A percentile compares a stretch with the other conserved stretches of the same genome.
phyloP scores from a whole-genome alignment of 2,329 filamentous ascomycete genomes.

The Thielaviopsis euricoi region DNA sequence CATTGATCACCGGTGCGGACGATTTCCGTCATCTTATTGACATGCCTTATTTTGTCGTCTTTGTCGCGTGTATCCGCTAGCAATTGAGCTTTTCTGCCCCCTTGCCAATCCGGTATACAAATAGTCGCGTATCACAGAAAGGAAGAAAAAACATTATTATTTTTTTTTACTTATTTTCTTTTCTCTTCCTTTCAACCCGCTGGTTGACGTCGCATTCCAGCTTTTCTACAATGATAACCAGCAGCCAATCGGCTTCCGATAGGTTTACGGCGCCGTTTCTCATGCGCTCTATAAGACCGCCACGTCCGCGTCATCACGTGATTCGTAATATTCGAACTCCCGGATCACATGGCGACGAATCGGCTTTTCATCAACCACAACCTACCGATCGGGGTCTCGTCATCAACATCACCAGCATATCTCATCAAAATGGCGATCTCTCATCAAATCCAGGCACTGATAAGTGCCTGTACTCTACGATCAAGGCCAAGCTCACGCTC shows the following conservation, averaged over 20 bases:
- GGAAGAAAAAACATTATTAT: no score
- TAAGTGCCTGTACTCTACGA: background rate
- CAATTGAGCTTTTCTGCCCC: background rate
- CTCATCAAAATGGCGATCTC: background rate
- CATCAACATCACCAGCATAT: background rate
- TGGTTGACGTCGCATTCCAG: background rate
- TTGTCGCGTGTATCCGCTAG: background rate
- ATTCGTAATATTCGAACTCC: background rate
- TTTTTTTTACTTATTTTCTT: no score
- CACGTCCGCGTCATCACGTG: background rate
- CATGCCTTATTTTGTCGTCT: background rate
- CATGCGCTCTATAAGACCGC: background rate
- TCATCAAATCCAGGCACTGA: background rate
- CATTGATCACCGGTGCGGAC: background rate
- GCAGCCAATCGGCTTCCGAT: background rate
- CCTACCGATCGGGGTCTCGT: background rate
- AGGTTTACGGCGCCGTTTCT: background rate
- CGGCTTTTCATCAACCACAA: background rate
- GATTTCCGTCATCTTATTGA: background rate
- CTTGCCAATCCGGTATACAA: background rate
- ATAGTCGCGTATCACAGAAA: no score
- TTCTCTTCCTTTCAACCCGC: background rate
- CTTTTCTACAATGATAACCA: background rate
- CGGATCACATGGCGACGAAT: background rate
- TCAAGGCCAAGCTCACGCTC: constrained; percentile 1